Conservation (phyloP, 345 rosid genomes). For the Microthlaspi erraticum region DNA sequence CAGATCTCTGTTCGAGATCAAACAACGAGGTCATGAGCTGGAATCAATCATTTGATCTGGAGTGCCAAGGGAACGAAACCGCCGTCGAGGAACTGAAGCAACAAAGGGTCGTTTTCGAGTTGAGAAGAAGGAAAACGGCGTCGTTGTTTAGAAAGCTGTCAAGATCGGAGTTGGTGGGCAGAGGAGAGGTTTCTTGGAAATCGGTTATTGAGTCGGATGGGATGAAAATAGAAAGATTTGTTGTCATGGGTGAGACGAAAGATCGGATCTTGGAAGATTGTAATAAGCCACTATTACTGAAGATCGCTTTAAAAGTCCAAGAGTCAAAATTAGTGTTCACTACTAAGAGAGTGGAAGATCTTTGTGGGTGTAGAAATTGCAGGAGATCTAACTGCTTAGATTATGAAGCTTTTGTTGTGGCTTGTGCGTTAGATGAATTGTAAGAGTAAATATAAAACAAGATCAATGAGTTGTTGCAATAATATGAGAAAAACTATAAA, state of each 20-base stretch:
- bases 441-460: background rate
- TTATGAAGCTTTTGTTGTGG: conserved; percentile 45
- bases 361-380: conserved; percentile 40
- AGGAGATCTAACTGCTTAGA: conserved; percentile 30
- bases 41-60: conserved; percentile 65
- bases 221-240: conserved; percentile 36
- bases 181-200: conserved; percentile 52
- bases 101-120: conserved; percentile 62
- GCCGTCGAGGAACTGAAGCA: conserved; percentile 53
- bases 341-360: conserved; percentile 30
- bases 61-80: conserved; percentile 61
- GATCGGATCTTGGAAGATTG: conserved; percentile 27
- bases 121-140: conserved; percentile 52
- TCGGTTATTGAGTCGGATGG: conserved; percentile 36
- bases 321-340: conserved; percentile 26
- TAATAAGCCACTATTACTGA: conserved; percentile 39
- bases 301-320: conserved; percentile 38
- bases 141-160: conserved; percentile 47
- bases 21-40: conserved; percentile 40
- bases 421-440: conserved; percentile 37
- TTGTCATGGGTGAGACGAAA: conserved; percentile 36
- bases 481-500: background rate
- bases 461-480: conserved; percentile 9
- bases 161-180: conserved; percentile 60
- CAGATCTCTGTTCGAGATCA: conserved; percentile 49